Conservation (phyloP, 768 basidiomycete genomes). For the Holtermanniella nyarrowii region DNA sequence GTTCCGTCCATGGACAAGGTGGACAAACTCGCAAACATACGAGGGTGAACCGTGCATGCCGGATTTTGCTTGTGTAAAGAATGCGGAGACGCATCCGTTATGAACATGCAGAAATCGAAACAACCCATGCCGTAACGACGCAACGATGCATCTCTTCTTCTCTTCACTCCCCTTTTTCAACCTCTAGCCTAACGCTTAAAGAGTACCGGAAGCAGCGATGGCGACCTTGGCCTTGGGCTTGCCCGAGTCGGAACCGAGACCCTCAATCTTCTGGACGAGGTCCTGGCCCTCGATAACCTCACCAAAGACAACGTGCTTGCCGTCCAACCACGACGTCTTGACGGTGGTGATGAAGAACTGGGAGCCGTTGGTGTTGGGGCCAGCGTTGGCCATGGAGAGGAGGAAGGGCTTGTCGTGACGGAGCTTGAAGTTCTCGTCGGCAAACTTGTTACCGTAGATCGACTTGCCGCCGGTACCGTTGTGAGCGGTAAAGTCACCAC, state of each 20-base stretch:
- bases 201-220: conserved; percentile 25
- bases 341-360: conserved; percentile 82
- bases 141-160: not conserved
- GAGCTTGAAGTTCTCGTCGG: conserved; percentile 91
- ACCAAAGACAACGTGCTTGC: conserved; percentile 46
- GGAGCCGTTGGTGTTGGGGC: conserved; percentile 52
- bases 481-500: conserved; percentile 66
- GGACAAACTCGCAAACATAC: no score
- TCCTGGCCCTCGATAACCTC: conserved; percentile 30
- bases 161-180: not conserved
- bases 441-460: conserved; percentile 40
- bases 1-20: not conserved
- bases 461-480: conserved; percentile 42
- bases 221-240: conserved; percentile 28
- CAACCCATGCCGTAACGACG: no score
- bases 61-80: no score
- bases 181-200: conserved; percentile 6
- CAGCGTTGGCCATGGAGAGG: conserved; percentile 67
- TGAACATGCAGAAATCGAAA: not conserved
- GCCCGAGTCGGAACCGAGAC: conserved; percentile 31
- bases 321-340: conserved; percentile 43
- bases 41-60: no score
- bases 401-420: conserved; percentile 80
- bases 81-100: no score
- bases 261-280: conserved; percentile 38